A percentile compares a stretch with the other conserved stretches of the same genome.
Evolutionary conservation across 1,139 yeast genomes (phyloP).

Genomic region (Geotrichum fermentans): DNA sequence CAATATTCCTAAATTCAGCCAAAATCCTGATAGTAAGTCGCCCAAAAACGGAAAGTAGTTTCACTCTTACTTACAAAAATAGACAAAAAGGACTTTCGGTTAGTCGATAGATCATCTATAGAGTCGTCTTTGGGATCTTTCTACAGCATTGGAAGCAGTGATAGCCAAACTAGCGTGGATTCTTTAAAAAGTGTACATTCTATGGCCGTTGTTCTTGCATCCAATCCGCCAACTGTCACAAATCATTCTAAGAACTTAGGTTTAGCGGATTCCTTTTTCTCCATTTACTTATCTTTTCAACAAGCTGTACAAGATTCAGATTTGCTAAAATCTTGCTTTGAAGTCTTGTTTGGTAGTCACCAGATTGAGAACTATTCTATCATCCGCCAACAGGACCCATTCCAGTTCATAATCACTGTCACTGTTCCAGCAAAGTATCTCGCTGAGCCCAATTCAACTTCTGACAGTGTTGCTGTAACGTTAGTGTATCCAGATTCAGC

Average conservation of each 20-base stretch:
- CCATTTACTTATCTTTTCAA: conserved; percentile 17
- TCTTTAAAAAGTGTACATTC: background rate
- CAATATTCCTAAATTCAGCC: conserved; percentile 5
- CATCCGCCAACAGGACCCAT: conserved; percentile 12
- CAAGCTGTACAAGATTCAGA: conserved; percentile 15
- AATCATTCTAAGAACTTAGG: conserved; percentile 20
- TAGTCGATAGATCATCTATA: conserved; percentile 3
- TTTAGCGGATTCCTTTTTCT: conserved; percentile 19
- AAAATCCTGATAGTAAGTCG: conserved; percentile 1
- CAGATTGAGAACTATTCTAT: conserved; percentile 16
- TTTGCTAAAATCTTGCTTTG: conserved; percentile 17
- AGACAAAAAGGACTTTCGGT: conserved; percentile 1
- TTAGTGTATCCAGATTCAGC: background rate
- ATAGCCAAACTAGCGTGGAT: conserved; percentile 10
- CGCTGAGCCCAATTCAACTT: conserved; percentile 16
- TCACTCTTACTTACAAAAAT: too few relatives aligned
- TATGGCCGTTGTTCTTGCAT: conserved; percentile 1
- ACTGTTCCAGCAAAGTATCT: conserved; percentile 24
- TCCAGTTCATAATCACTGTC: conserved; percentile 22
- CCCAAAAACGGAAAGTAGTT: too few relatives aligned
- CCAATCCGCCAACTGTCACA: conserved; percentile 14
- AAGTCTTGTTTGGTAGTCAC: conserved; percentile 23
- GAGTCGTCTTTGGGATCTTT: conserved; percentile 5
- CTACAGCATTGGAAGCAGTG: conserved; percentile 5
- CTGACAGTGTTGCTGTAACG: background rate